These are phyloP conservation scores for Microdochium paspali DNA, from an alignment of 2,329 filamentous ascomycete species.

Conservation along the genomic window DNA sequence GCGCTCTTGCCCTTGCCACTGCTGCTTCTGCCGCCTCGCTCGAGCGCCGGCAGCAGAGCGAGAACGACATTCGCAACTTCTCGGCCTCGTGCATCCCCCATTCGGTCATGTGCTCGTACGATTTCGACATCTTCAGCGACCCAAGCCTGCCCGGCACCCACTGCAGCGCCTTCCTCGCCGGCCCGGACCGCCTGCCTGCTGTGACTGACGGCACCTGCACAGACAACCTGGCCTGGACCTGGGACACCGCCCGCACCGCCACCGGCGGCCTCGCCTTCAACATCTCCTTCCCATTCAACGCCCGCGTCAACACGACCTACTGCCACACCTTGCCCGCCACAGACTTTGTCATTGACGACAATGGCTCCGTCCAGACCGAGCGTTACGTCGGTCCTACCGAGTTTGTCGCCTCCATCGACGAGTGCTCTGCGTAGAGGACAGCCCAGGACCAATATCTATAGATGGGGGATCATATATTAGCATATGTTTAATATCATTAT, in stretches of 20 bases:
- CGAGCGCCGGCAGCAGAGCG: conserved; percentile 3
- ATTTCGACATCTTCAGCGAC: not conserved
- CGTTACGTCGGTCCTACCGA: conserved; percentile 1
- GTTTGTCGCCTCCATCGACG: not conserved
- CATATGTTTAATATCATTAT: no score
- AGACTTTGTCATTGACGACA: conserved; percentile 2
- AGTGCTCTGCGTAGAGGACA: no score
- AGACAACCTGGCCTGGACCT: not conserved
- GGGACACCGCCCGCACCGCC: not conserved
- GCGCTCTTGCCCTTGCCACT: not conserved
- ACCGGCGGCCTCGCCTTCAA: conserved; percentile 1
- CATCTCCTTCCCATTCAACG: conserved; percentile 2
- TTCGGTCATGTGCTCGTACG: conserved; percentile 1
- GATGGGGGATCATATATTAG: no score
- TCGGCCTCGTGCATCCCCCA: conserved; percentile 2
- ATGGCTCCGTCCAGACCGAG: conserved; percentile 4
- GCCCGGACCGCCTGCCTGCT: conserved; percentile 1
- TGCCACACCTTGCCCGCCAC: not conserved
- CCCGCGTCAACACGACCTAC: conserved; percentile 3
- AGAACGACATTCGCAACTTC: conserved; percentile 1
- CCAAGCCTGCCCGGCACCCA: not conserved
- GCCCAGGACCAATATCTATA: no score
- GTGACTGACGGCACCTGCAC: not conserved
- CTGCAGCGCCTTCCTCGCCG: not conserved
- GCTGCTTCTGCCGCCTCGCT: not conserved